A percentile compares a stretch with the other conserved stretches of the same genome.
Conservation (phyloP, 129 eudicot species). For the Escallonia rubra region DNA sequence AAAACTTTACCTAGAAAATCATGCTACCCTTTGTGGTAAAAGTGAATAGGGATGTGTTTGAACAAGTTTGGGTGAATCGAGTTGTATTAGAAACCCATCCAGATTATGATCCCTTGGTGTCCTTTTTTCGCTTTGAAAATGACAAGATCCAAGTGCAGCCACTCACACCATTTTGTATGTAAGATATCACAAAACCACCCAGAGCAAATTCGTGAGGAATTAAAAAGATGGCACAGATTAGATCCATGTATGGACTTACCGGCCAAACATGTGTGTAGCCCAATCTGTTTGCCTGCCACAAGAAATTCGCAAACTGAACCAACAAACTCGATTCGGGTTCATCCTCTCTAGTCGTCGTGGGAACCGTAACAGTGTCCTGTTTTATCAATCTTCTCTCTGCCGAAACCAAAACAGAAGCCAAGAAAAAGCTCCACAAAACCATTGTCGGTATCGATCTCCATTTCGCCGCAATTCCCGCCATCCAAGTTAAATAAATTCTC, state of each 20-base stretch:
- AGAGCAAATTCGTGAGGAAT: background rate
- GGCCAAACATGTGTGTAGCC: slow-evolving; percentile 98
- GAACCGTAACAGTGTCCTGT: slow-evolving; percentile 16
- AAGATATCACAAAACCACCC: background rate
- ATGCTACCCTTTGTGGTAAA: too few species aligned
- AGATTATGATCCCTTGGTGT: background rate
- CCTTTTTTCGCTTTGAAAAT: background rate
- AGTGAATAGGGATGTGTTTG: too few species aligned
- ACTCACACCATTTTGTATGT: background rate
- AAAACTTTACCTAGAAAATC: background rate
- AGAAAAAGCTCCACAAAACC: slow-evolving; percentile 36
- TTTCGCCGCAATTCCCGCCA: slow-evolving; percentile 42
- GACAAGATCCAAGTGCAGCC: background rate
- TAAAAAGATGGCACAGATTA: too few species aligned
- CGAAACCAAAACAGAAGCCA: slow-evolving; percentile 56
- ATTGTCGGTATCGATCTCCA: slow-evolving; percentile 35
- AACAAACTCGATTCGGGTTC: slow-evolving; percentile 19
- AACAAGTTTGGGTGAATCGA: background rate
- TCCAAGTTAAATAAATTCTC: slow-evolving; percentile 8
- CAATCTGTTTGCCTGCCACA: slow-evolving; percentile 56
- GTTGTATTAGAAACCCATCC: background rate
- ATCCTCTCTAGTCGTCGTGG: slow-evolving; percentile 6
- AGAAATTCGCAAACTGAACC: slow-evolving; percentile 33
- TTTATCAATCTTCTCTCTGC: slow-evolving; percentile 48
- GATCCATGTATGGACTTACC: slow-evolving; percentile 33